Percentiles rank a stretch among this genome's conserved stretches.
Evolutionary conservation across 2,329 filamentous ascomycete genomes (phyloP).

Genomic region (Xylaria sp.): DNA sequence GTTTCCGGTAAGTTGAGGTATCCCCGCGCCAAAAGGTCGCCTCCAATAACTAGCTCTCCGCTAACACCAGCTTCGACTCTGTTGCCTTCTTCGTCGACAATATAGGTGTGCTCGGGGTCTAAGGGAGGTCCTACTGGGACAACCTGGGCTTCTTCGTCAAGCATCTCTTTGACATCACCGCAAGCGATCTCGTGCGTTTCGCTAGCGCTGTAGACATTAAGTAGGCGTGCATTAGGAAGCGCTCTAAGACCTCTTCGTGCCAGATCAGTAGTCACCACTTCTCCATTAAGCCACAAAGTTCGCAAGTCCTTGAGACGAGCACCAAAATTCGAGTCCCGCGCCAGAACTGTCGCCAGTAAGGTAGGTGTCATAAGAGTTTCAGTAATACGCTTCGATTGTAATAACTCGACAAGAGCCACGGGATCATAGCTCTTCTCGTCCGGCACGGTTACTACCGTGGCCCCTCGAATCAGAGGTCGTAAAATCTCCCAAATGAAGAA

Average conservation of each 20-base stretch:
- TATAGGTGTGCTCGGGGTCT: slow-evolving; percentile 74
- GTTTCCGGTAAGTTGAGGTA: slow-evolving; percentile 84
- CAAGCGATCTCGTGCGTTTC: slow-evolving; percentile 85
- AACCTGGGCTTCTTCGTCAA: slow-evolving; percentile 70
- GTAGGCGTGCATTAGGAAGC: slow-evolving; percentile 73
- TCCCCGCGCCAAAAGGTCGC: slow-evolving; percentile 76
- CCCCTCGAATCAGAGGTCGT: slow-evolving; percentile 78
- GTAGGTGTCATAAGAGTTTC: slow-evolving; percentile 88
- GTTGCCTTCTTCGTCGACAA: slow-evolving; percentile 75
- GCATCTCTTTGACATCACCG: slow-evolving; percentile 76
- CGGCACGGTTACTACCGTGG: slow-evolving; percentile 78
- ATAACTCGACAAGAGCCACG: slow-evolving; percentile 75
- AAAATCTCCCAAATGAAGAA: slow-evolving; percentile 90
- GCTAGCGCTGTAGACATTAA: slow-evolving; percentile 85
- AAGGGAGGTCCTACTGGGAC: slow-evolving; percentile 79
- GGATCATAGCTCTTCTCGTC: slow-evolving; percentile 84
- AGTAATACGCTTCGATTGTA: slow-evolving; percentile 72
- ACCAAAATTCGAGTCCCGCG: slow-evolving; percentile 73
- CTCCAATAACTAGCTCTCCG: slow-evolving; percentile 81
- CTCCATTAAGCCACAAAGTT: slow-evolving; percentile 82
- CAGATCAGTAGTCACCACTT: slow-evolving; percentile 83
- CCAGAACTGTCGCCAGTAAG: slow-evolving; percentile 76
- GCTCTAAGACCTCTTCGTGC: slow-evolving; percentile 73
- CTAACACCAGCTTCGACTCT: slow-evolving; percentile 69
- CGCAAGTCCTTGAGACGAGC: slow-evolving; percentile 71